Percentiles rank a stretch among this genome's conserved stretches.
Evolutionary conservation across 257 asterid genomes (phyloP).

Genomic region (Gardenia jasminoides): DNA sequence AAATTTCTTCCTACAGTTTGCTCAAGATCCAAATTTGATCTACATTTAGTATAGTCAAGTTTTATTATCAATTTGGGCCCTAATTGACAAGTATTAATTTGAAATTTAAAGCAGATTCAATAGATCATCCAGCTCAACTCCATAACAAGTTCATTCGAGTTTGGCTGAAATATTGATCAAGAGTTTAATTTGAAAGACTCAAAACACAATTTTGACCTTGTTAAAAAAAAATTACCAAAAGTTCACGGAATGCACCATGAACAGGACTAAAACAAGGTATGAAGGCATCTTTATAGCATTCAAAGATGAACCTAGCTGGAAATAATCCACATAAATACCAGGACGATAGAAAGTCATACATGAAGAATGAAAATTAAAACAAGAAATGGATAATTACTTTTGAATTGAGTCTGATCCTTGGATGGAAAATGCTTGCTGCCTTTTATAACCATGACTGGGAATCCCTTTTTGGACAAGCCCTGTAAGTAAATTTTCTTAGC

Average conservation of each 20-base stretch:
- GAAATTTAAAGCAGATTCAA: neutral
- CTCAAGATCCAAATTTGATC: too few species aligned
- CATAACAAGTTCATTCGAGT: neutral
- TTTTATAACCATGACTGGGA: conserved; percentile 47
- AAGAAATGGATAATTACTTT: conserved; percentile 41
- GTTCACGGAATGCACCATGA: too few species aligned
- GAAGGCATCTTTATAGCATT: neutral
- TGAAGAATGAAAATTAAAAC: neutral
- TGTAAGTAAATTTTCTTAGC: conserved; percentile 56
- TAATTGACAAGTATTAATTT: too few species aligned
- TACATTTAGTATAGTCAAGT: neutral
- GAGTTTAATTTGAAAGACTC: too few species aligned
- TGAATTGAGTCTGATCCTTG: conserved; percentile 85
- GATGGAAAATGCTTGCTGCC: conserved; percentile 49
- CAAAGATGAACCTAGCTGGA: neutral
- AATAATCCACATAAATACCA: neutral
- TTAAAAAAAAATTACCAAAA: too few species aligned
- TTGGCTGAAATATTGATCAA: too few species aligned
- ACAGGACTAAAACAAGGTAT: conserved; percentile 10
- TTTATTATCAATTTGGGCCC: too few species aligned
- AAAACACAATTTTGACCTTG: too few species aligned
- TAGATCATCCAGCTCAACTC: neutral
- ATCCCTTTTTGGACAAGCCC: conserved; percentile 50
- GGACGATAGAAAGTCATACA: neutral
- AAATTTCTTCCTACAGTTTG: too few species aligned